These are phyloP conservation scores for Monosporozyma aquatica DNA, from an alignment of 805 yeast genomes.

Conservation along the genomic window DNA sequence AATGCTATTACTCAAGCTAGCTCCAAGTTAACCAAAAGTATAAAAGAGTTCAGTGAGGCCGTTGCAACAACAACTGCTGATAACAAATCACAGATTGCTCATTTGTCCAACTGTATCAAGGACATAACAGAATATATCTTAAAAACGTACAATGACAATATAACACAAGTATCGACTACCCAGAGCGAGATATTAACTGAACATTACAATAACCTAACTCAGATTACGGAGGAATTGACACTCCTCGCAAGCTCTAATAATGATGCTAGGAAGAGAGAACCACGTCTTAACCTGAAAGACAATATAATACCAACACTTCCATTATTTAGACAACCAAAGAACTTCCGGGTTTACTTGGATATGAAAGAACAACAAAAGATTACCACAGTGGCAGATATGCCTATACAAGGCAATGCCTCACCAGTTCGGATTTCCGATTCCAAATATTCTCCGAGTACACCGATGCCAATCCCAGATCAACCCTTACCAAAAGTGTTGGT, in stretches of 20 bases:
- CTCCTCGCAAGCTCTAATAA: not conserved
- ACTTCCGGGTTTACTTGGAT: constrained; percentile 10
- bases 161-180: constrained; percentile 11
- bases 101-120: not conserved
- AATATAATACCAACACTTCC: constrained; percentile 9
- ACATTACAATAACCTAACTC: constrained; percentile 2
- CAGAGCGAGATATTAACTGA: constrained; percentile 10
- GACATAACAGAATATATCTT: constrained; percentile 5
- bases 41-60: not conserved
- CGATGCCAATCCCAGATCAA: constrained; percentile 25
- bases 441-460: constrained; percentile 17
- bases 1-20: not conserved
- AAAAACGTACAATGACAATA: constrained; percentile 8
- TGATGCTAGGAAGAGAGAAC: not conserved
- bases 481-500: constrained; percentile 21
- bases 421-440: constrained; percentile 5
- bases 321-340: constrained; percentile 9
- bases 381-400: not conserved
- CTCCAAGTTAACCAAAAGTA: not conserved
- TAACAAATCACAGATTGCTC: not conserved
- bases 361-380: constrained; percentile 1
- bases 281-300: constrained; percentile 3
- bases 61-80: not conserved
- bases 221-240: constrained; percentile 3
- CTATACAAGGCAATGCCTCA: not conserved